Conservation (phyloP, 2,329 filamentous ascomycete genomes). For the Nemania bipapillata region DNA sequence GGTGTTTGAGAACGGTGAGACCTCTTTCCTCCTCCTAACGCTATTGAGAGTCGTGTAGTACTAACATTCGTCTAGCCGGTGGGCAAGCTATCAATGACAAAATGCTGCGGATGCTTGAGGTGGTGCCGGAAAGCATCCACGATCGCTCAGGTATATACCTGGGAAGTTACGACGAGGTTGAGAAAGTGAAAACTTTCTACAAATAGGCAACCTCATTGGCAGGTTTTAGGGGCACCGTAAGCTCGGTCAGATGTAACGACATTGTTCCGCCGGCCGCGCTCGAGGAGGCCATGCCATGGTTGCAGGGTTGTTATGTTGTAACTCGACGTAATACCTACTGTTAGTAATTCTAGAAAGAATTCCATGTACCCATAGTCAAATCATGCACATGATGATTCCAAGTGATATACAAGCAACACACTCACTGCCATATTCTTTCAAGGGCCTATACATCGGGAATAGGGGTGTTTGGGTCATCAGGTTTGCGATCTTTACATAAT, state of each 20-base stretch:
- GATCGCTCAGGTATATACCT: slow-evolving; percentile 96
- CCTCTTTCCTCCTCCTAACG: too few species aligned
- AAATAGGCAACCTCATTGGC: slow-evolving; percentile 55
- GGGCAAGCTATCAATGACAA: slow-evolving; percentile 91
- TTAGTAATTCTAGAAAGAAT: slow-evolving; percentile 5
- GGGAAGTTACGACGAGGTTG: slow-evolving; percentile 92
- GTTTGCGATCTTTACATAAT: too few species aligned
- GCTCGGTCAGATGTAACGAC: background rate
- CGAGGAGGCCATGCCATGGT: background rate
- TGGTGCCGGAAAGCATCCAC: slow-evolving; percentile 92
- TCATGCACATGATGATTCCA: background rate
- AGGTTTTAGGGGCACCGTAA: background rate
- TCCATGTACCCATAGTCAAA: slow-evolving; percentile 11
- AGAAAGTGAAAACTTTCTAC: slow-evolving; percentile 90
- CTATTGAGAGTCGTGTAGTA: background rate
- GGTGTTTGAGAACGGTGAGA: slow-evolving; percentile 95
- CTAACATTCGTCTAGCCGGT: slow-evolving; percentile 71
- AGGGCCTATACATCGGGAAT: too few species aligned
- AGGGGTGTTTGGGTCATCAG: too few species aligned
- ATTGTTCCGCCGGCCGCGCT: background rate
- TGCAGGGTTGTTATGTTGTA: background rate
- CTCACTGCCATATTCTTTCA: too few species aligned
- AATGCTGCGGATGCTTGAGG: slow-evolving; percentile 89
- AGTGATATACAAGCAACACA: background rate
- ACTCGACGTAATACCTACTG: background rate